Evolutionary conservation across 2,329 filamentous ascomycete species (phyloP).

Genomic region (Colletotrichum godetiae): DNA sequence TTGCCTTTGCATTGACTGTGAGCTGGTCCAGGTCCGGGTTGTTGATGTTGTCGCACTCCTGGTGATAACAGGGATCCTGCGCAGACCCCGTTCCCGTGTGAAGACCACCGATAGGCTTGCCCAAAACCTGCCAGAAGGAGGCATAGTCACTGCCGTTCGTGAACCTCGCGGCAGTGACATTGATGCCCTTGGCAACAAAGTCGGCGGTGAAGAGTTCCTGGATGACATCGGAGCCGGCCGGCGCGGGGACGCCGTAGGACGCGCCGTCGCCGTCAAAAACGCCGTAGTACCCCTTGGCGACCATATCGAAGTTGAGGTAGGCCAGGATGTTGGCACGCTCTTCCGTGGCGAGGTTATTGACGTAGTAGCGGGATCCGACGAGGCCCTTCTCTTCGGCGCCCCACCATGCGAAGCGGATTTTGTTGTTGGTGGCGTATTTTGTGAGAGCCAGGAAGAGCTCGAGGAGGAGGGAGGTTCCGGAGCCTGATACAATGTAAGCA

Average conservation of each 20-base stretch:
- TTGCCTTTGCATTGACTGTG: constrained; percentile 44
- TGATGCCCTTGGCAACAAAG: constrained; percentile 45
- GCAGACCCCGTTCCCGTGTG: constrained; percentile 70
- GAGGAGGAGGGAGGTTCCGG: constrained; percentile 52
- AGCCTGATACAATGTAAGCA: constrained; percentile 30
- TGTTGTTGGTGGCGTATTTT: constrained; percentile 49
- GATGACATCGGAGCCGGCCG: constrained; percentile 46
- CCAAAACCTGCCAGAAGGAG: constrained; percentile 65
- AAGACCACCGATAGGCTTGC: constrained; percentile 65
- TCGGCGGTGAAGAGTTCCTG: constrained; percentile 48
- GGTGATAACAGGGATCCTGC: constrained; percentile 47
- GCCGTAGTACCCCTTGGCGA: constrained; percentile 48
- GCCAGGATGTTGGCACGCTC: constrained; percentile 49
- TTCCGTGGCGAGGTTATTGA: constrained; percentile 45
- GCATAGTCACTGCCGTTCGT: constrained; percentile 70
- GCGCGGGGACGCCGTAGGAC: constrained; percentile 49
- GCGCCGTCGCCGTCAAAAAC: constrained; percentile 49
- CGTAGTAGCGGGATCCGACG: constrained; percentile 49
- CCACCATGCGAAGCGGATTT: constrained; percentile 58
- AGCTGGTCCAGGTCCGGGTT: constrained; percentile 51
- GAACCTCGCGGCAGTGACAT: constrained; percentile 41
- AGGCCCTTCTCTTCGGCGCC: constrained; percentile 57
- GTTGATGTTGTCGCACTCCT: constrained; percentile 52
- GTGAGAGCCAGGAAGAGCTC: constrained; percentile 52
- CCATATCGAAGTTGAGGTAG: constrained; percentile 57